phyloP scores from a whole-genome alignment of 2,329 filamentous ascomycete genomes.

The Pyricularia pennisetigena region DNA sequence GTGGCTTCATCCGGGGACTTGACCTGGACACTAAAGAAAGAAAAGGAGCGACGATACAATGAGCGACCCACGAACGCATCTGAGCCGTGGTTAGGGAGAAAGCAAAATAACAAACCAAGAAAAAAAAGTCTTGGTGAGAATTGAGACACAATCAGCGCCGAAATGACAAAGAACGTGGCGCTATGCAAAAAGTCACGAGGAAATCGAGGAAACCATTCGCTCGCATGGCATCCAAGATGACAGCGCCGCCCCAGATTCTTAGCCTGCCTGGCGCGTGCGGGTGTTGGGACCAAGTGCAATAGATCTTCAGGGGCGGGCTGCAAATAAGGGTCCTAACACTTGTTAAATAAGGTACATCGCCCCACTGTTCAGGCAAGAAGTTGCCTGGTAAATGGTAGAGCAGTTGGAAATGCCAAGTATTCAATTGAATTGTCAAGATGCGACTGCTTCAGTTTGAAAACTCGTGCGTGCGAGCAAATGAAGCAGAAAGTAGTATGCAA shows the following conservation, averaged over 20 bases:
- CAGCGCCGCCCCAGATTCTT: background rate
- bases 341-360: background rate
- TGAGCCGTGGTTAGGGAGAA: background rate
- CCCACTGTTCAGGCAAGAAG: background rate
- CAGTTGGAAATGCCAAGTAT: background rate
- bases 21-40: background rate
- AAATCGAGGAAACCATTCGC: background rate
- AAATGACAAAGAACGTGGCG: background rate
- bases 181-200: background rate
- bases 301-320: background rate
- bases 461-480: background rate
- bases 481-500: background rate
- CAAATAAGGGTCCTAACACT: background rate
- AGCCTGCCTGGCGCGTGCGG: background rate
- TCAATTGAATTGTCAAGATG: background rate
- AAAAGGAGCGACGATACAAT: background rate
- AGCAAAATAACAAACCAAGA: background rate
- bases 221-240: background rate
- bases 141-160: background rate
- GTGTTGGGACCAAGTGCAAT: background rate
- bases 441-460: background rate
- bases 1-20: background rate
- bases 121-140: background rate
- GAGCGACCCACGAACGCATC: background rate
- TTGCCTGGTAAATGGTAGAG: background rate